A percentile compares a stretch with the other conserved stretches of the same genome.
Conservation (phyloP, 2,329 filamentous ascomycete species). For the Sporothrix dimorphospora region DNA sequence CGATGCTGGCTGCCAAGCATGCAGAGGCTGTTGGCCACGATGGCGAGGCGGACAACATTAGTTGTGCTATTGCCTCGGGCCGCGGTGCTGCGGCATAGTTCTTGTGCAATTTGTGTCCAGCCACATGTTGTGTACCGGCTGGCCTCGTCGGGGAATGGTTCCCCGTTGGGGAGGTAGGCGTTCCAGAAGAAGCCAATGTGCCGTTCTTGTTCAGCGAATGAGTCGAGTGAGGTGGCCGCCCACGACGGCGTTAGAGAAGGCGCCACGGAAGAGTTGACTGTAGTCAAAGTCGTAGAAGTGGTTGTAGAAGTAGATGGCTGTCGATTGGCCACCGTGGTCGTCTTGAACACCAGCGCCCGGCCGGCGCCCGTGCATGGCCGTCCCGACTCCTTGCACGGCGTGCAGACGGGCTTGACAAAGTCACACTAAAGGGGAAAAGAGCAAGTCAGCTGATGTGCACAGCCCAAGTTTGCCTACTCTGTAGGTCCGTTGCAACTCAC, state of each 20-base stretch:
- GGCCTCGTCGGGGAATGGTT: slow-evolving; percentile 10
- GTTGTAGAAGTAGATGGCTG: neutral
- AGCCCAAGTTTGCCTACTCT: neutral
- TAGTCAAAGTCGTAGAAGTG: neutral
- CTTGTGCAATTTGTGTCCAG: slow-evolving; percentile 11
- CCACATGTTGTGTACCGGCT: slow-evolving; percentile 11
- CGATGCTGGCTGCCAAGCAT: slow-evolving; percentile 21
- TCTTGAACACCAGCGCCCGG: slow-evolving; percentile 6
- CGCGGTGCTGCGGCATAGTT: neutral
- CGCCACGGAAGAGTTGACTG: no score
- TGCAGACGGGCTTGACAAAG: slow-evolving; percentile 13
- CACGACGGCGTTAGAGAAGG: neutral
- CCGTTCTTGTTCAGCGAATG: neutral
- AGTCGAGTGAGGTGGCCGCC: neutral
- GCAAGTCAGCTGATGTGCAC: no score
- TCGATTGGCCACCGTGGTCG: neutral
- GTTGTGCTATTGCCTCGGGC: no score
- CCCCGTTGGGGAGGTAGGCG: slow-evolving; percentile 8
- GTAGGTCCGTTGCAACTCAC: neutral
- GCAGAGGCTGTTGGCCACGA: slow-evolving; percentile 17
- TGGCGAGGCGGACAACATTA: slow-evolving; percentile 1
- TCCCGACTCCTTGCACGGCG: slow-evolving; percentile 2
- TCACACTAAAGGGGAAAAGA: slow-evolving; percentile 15
- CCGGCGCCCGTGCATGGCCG: slow-evolving; percentile 1
- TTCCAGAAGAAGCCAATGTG: slow-evolving; percentile 24